Evolutionary conservation across 2,329 filamentous ascomycete species (phyloP).

Genomic region (Microdochium paspali): DNA sequence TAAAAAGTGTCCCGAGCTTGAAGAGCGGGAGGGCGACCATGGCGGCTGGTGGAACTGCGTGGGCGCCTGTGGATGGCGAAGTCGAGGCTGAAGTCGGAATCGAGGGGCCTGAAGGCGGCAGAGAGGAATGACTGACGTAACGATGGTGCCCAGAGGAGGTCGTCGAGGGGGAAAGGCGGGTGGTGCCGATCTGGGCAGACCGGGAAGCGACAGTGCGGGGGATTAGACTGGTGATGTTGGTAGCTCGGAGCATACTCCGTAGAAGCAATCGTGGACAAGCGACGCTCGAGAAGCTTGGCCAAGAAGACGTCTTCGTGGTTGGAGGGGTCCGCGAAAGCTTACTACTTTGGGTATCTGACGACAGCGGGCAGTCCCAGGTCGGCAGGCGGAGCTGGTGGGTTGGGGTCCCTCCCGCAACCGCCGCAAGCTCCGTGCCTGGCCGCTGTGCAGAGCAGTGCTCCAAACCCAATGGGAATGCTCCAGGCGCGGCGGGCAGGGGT

Average conservation of each 20-base stretch:
- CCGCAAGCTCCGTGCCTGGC: too few species aligned
- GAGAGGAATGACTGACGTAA: background rate
- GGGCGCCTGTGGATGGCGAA: background rate
- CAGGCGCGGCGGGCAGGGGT: too few species aligned
- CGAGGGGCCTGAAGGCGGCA: background rate
- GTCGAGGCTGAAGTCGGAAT: background rate
- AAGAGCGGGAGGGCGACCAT: constrained; percentile 61
- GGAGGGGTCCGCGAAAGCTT: too few species aligned
- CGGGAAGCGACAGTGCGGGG: background rate
- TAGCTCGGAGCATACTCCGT: background rate
- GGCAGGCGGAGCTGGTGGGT: too few species aligned
- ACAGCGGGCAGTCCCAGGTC: too few species aligned
- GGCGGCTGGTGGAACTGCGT: constrained; percentile 3
- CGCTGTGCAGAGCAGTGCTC: too few species aligned
- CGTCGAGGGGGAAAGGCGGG: background rate
- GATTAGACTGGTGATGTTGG: background rate
- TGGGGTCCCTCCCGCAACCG: too few species aligned
- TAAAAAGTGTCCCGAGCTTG: constrained; percentile 55
- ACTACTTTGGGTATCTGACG: too few species aligned
- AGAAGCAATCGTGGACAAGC: background rate
- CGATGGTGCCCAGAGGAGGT: background rate
- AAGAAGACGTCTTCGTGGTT: too few species aligned
- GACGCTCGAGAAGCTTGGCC: too few species aligned
- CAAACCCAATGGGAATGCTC: too few species aligned
- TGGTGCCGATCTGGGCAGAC: background rate